Percentiles rank a stretch among this genome's conserved stretches.
phyloP scores from a whole-genome alignment of 2,329 filamentous ascomycete species.

The Raffaelea arxii region DNA sequence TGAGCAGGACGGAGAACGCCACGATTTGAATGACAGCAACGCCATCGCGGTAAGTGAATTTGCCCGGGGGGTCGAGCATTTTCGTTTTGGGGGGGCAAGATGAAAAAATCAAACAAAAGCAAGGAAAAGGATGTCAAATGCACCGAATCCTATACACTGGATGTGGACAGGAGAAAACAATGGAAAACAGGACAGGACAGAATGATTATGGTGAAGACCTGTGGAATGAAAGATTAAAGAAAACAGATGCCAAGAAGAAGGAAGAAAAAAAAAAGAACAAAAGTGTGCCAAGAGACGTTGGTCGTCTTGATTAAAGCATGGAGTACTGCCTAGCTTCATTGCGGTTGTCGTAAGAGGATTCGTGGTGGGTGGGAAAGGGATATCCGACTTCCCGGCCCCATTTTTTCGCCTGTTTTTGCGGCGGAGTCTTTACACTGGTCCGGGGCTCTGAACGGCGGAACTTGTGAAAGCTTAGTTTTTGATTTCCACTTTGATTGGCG shows the following conservation, averaged over 20 bases:
- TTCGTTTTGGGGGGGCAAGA: neutral
- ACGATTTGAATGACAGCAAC: neutral
- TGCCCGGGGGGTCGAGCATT: neutral
- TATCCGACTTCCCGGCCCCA: too few relatives aligned
- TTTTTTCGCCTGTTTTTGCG: too few relatives aligned
- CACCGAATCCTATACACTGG: too few relatives aligned
- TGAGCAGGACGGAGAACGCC: neutral
- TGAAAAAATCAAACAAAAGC: neutral
- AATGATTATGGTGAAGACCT: neutral
- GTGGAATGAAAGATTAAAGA: neutral
- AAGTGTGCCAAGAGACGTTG: too few relatives aligned
- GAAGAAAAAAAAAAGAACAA: neutral
- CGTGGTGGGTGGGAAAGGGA: too few relatives aligned
- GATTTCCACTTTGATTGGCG: too few relatives aligned
- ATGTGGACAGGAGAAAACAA: neutral
- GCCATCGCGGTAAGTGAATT: neutral
- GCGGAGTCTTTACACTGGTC: too few relatives aligned
- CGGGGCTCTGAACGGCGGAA: too few relatives aligned
- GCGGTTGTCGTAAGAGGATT: too few relatives aligned
- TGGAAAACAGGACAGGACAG: neutral
- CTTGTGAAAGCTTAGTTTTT: too few relatives aligned
- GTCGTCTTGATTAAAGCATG: too few relatives aligned
- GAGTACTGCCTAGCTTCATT: too few relatives aligned
- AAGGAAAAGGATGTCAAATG: neutral
- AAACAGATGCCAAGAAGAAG: neutral